These are phyloP conservation scores for Berberis thunbergii DNA, from an alignment of 164 flowering plant species.

Conservation along the genomic window DNA sequence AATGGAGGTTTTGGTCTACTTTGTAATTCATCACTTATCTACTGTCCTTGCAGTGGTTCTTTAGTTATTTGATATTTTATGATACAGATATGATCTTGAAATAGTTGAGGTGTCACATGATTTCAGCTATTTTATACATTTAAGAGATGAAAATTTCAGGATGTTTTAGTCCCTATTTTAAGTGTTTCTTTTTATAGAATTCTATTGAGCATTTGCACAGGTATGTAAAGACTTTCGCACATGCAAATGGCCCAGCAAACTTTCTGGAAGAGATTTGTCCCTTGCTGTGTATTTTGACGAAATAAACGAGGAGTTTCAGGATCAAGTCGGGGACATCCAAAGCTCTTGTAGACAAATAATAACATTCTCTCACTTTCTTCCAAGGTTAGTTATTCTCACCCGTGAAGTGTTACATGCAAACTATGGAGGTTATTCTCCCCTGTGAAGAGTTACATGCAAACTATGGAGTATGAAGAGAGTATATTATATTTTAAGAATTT, in stretches of 20 bases:
- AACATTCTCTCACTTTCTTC: slow-evolving; percentile 80
- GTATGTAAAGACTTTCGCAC: slow-evolving; percentile 79
- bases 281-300: slow-evolving; percentile 63
- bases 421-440: background rate
- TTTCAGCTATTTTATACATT: too few relatives aligned
- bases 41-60: too few relatives aligned
- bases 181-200: background rate
- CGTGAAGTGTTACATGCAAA: background rate
- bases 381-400: slow-evolving; percentile 41
- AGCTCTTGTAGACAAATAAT: slow-evolving; percentile 45
- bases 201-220: slow-evolving; percentile 22
- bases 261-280: slow-evolving; percentile 44
- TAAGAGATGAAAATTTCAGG: too few relatives aligned
- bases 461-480: background rate
- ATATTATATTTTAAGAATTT: too few relatives aligned
- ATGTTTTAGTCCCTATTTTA: background rate
- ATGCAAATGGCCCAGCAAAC: slow-evolving; percentile 67
- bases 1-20: too few relatives aligned
- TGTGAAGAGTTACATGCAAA: too few relatives aligned
- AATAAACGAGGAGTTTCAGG: slow-evolving; percentile 44
- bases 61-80: too few relatives aligned
- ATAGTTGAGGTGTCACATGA: too few relatives aligned
- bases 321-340: slow-evolving; percentile 33
- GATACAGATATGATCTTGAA: too few relatives aligned
- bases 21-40: too few relatives aligned